A percentile compares a stretch with the other conserved stretches of the same genome.
phyloP scores from a whole-genome alignment of 352 stramenopile genomes.

The Phytophthora podocarpi region DNA sequence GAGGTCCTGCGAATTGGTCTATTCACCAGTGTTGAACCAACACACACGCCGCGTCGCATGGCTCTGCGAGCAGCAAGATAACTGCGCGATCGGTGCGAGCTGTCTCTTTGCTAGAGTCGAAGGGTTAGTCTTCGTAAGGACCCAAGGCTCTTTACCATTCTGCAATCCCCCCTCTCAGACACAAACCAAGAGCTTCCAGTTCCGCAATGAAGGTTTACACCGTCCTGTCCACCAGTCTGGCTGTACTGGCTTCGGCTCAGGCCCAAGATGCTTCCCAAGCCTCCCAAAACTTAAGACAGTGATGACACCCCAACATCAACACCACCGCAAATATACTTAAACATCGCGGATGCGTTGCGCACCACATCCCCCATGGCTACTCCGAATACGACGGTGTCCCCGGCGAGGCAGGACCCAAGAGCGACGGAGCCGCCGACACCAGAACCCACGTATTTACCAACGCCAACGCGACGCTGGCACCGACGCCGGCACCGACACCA shows the following conservation, averaged over 20 bases:
- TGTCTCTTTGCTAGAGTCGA: too few species aligned
- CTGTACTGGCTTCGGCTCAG: background rate
- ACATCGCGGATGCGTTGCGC: background rate
- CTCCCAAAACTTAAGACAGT: background rate
- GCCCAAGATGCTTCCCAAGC: background rate
- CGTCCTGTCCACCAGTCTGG: background rate
- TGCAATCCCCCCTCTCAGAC: background rate
- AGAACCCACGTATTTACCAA: background rate
- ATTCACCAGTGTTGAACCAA: too few species aligned
- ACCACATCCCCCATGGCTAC: background rate
- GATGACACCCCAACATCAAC: background rate
- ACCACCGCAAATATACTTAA: slow-evolving; percentile 1
- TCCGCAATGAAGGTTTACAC: background rate
- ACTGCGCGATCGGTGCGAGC: too few species aligned
- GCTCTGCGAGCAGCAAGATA: too few species aligned
- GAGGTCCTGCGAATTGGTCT: too few species aligned
- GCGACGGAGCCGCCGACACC: slow-evolving; percentile 3
- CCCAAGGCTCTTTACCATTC: background rate
- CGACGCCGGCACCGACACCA: background rate
- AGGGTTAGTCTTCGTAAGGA: too few species aligned
- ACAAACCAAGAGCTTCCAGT: background rate
- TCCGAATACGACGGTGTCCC: background rate
- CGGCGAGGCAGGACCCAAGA: background rate
- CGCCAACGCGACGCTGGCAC: background rate
- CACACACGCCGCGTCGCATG: too few species aligned